Evolutionary conservation across 1,139 yeast genomes (phyloP).

Genomic region (Kodamaea fungicola): DNA sequence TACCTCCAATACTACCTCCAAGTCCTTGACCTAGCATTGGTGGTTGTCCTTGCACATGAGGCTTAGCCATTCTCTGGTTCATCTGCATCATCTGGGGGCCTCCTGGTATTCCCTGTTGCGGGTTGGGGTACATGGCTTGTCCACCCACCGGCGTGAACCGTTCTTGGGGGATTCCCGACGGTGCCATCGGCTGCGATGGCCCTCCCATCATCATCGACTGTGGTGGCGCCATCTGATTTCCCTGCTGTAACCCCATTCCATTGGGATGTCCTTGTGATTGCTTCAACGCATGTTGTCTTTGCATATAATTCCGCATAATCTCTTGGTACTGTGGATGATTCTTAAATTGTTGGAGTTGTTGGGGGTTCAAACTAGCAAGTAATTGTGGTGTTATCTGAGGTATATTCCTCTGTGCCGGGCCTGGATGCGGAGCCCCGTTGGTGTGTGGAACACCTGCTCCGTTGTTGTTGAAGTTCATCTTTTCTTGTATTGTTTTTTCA

Average conservation of each 20-base stretch:
- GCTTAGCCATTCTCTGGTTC: slow-evolving; percentile 3
- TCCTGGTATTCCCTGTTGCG: not conserved
- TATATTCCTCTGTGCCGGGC: slow-evolving; percentile 10
- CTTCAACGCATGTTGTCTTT: slow-evolving; percentile 35
- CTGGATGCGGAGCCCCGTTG: slow-evolving; percentile 3
- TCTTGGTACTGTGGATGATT: slow-evolving; percentile 46
- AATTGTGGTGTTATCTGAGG: slow-evolving; percentile 40
- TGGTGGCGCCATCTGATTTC: slow-evolving; percentile 1
- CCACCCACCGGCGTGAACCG: slow-evolving; percentile 2
- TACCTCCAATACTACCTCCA: not conserved
- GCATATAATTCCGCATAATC: slow-evolving; percentile 35
- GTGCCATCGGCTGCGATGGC: not conserved
- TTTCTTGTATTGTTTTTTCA: slow-evolving; percentile 1
- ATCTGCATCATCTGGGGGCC: slow-evolving; percentile 1
- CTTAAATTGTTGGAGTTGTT: slow-evolving; percentile 47
- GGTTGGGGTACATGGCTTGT: slow-evolving; percentile 2
- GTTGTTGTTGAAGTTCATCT: slow-evolving; percentile 8
- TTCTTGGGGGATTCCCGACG: not conserved
- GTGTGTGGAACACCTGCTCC: slow-evolving; percentile 1
- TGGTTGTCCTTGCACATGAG: not conserved
- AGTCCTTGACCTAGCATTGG: not conserved
- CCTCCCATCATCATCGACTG: slow-evolving; percentile 4
- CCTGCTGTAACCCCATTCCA: slow-evolving; percentile 1
- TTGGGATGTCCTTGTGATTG: slow-evolving; percentile 11
- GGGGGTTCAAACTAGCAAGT: slow-evolving; percentile 40